Evolutionary conservation across 2,329 filamentous ascomycete genomes (phyloP), one percentile per base, ranked within the genome.

Genomic region (Aureobasidium sp.): DNA sequence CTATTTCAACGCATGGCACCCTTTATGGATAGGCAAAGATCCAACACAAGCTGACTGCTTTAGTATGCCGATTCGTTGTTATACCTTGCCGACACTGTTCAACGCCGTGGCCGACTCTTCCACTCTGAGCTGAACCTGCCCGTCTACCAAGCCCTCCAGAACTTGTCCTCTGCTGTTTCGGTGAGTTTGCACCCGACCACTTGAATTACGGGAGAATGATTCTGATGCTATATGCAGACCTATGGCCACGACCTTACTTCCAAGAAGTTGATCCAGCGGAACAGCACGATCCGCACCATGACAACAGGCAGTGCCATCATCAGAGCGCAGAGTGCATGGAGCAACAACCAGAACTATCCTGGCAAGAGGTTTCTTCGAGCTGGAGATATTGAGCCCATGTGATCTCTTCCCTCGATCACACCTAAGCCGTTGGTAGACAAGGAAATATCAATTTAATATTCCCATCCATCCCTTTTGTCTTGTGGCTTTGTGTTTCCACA

Each of bases 101-200:
- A 54, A 17, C 58, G 63, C 7, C 64, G 66, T 19, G 67, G 67
- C 30, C 63, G 62, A 3, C 51, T 63, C 45, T 68, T 64, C 60
- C 69, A 70, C 57, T 60, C 61, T 12, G 69, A 71, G 55, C 60
- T 66, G 61, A 70, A 70, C 57, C 41, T 53, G 1, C 67, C 68
- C 1, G 61, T 70, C 41, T 63, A 58, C 37, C 56, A 60, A n/a
- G 61, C 63, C 32, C 64, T 70, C 30, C 56, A 57, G 10, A 59
- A 56, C 2, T 58, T 70, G 3, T 59, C 68, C 22, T 60, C 64
- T 41, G 57, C 60, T 17, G 58, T 70, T 11, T 59, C 62, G 19
- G 57, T 59, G 41, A 53, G 58, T 52, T 17, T 14, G 1, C 3
- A 10, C 22, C 16, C 3, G 3, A 35, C 2, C 17, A n/a, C 25